Evolutionary conservation across 805 yeast genomes (phyloP).

Genomic region (Komagataella pseudopastoris): DNA sequence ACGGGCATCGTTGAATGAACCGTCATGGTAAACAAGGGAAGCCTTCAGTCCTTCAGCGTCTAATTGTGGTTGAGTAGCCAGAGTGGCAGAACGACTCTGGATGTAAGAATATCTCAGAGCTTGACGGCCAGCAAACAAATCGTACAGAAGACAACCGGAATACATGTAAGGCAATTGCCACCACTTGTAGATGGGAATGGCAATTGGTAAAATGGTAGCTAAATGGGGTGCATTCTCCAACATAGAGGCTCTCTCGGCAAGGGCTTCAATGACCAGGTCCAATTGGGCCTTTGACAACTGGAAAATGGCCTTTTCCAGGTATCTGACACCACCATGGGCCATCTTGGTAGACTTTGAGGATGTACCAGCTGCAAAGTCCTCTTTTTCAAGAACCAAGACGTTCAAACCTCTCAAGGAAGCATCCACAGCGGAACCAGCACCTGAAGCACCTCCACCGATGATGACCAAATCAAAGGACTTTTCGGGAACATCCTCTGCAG

Average conservation of each 20-base stretch:
- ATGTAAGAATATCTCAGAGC: slow-evolving; percentile 70
- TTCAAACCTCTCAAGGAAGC: slow-evolving; percentile 84
- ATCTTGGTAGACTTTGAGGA: slow-evolving; percentile 89
- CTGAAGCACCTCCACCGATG: slow-evolving; percentile 96
- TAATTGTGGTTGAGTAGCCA: slow-evolving; percentile 76
- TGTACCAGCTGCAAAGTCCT: slow-evolving; percentile 87
- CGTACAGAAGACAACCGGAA: slow-evolving; percentile 84
- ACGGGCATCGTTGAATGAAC: slow-evolving; percentile 86
- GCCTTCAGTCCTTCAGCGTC: slow-evolving; percentile 72
- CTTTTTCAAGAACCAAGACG: slow-evolving; percentile 75
- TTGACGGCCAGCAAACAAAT: slow-evolving; percentile 82
- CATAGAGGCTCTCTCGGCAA: slow-evolving; percentile 78
- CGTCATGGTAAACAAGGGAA: slow-evolving; percentile 89
- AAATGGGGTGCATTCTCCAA: slow-evolving; percentile 87
- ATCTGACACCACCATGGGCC: slow-evolving; percentile 97
- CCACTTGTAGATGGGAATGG: slow-evolving; percentile 92
- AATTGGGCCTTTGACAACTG: slow-evolving; percentile 83
- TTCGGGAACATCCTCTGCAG: slow-evolving; percentile 21
- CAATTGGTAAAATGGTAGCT: slow-evolving; percentile 73
- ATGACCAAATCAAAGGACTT: slow-evolving; percentile 62
- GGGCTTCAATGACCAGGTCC: slow-evolving; percentile 79
- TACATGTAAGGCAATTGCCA: slow-evolving; percentile 95
- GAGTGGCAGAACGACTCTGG: slow-evolving; percentile 50
- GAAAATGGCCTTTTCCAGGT: slow-evolving; percentile 88
- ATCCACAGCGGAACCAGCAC: slow-evolving; percentile 87